Evolutionary conservation across 352 stramenopile species (phyloP), one percentile per base, ranked within the genome.

Genomic region (Globisporangium sylvaticum): DNA sequence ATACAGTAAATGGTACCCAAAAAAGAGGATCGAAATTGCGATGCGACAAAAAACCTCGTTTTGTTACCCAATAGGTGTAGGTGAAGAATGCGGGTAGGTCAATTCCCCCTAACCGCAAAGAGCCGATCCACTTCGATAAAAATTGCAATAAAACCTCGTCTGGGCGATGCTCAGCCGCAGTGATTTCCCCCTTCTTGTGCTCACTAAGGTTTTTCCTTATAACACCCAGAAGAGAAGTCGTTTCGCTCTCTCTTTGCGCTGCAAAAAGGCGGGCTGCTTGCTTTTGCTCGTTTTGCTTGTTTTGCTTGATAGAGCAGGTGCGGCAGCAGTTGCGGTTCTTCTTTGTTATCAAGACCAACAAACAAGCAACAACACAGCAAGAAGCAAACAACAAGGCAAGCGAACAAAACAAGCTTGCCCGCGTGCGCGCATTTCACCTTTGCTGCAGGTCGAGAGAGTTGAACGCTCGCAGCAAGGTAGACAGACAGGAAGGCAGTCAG

Each of bases 291-390:
- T n/a, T n/a, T 27, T 10, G 44, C 1, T 44, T 14, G 44, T 18
- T 53, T n/a, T n/a, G 7, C 27, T 29, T 54, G 46, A 18, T 54
- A 25, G 20, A 54, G 46, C 46, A 25, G 24, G 20, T 12, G 44
- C n/a, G n/a, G n/a, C n/a, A n/a, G 46, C 58, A 64, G 58, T 64
- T 64, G 58, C 37, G 27, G 37, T 64, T 64, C 58, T 64, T 55
- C 58, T 64, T 25, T 34, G 58, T 15, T 22, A 55, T 55, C 37
- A 37, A 42, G 37, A 64, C 32, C 37, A 32, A 4, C 31, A 37
- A 24, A 37, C 20, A 59, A 59, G 25, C 25, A 20, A 22, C 20
- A 25, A 4, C 46, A 54, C 20, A n/a, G n/a, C n/a, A n/a, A n/a
- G n/a, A n/a, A 32, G 29, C 29, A 32, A n/a, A 52, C 44, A 52